These are phyloP conservation scores for Candida sojae DNA, from an alignment of 1,139 yeast species.

Conservation along the genomic window DNA sequence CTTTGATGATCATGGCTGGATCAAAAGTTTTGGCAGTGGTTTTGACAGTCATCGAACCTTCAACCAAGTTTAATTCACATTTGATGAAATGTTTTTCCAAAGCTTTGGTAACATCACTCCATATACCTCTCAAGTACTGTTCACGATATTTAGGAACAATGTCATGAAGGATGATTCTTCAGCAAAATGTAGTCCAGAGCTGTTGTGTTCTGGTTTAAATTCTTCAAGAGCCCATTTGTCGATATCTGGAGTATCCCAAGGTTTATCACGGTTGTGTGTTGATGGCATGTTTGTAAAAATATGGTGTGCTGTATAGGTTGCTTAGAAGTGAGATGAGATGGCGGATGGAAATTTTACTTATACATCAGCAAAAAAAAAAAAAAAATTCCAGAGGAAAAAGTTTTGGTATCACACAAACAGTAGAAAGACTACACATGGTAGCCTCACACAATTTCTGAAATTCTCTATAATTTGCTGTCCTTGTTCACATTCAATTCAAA, in stretches of 20 bases:
- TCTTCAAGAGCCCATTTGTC: constrained; percentile 93
- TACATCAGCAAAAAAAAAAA: neutral
- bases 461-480: too few relatives aligned
- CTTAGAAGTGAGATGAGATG: constrained; percentile 13
- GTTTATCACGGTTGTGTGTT: constrained; percentile 90
- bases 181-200: constrained; percentile 81
- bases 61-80: constrained; percentile 86
- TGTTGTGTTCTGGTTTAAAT: constrained; percentile 86
- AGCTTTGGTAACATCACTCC: constrained; percentile 90
- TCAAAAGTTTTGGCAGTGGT: constrained; percentile 95
- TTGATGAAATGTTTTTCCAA: constrained; percentile 72
- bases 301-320: neutral
- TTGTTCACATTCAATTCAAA: too few relatives aligned
- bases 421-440: too few relatives aligned
- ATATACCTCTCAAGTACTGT: constrained; percentile 79
- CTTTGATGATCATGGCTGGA: constrained; percentile 91
- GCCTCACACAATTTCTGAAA: too few relatives aligned
- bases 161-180: constrained; percentile 97
- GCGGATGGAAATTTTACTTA: neutral
- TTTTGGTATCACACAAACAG: too few relatives aligned
- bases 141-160: constrained; percentile 94
- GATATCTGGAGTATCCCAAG: constrained; percentile 96
- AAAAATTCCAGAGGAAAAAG: too few relatives aligned
- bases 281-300: constrained; percentile 63
- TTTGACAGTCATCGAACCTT: constrained; percentile 96